Evolutionary conservation across 1,139 yeast species (phyloP).

Genomic region (Martiniozyma asiatica): DNA sequence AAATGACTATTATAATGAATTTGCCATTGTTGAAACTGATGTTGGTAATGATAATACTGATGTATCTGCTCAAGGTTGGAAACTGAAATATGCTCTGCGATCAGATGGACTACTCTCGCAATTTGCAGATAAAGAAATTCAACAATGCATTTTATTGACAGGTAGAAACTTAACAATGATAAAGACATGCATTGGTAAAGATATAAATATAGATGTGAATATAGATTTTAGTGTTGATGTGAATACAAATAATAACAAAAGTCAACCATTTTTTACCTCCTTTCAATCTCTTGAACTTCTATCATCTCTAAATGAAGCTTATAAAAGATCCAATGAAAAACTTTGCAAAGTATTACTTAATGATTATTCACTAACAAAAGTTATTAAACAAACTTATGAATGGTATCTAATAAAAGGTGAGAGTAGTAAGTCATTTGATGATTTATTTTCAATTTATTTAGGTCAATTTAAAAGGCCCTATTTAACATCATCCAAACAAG

Average conservation of each 20-base stretch:
- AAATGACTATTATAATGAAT: conserved; percentile 75
- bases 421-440: conserved; percentile 2
- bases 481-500: no score
- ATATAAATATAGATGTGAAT: no score
- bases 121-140: conserved; percentile 41
- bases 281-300: conserved; percentile 51
- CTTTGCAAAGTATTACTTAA: neutral
- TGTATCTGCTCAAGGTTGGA: conserved; percentile 39
- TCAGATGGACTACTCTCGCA: conserved; percentile 68
- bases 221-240: no score
- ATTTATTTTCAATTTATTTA: no score
- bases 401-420: conserved; percentile 4
- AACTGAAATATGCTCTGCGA: conserved; percentile 63
- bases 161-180: conserved; percentile 79
- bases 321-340: conserved; percentile 51
- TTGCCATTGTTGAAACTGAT: conserved; percentile 40
- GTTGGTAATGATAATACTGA: conserved; percentile 3
- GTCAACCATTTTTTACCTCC: conserved; percentile 14
- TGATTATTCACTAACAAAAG: neutral
- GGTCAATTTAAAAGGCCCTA: no score
- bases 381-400: conserved; percentile 1
- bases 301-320: conserved; percentile 49
- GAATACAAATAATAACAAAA: no score
- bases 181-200: conserved; percentile 36
- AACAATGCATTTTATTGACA: conserved; percentile 58